phyloP scores from a whole-genome alignment of 768 basidiomycete genomes.

The Amanita thiersii region DNA sequence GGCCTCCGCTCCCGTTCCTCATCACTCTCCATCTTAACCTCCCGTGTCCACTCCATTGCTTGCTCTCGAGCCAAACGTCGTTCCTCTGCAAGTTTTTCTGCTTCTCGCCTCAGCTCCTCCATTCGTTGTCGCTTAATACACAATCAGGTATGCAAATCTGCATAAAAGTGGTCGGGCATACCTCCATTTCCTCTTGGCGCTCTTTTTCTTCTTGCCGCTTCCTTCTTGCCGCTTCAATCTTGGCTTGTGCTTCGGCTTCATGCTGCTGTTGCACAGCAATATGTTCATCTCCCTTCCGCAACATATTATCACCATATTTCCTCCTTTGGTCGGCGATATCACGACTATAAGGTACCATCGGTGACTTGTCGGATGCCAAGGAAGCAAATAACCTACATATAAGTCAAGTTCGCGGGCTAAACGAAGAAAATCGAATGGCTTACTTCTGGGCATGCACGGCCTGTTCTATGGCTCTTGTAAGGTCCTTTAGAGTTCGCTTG shows the following conservation, averaged over 20 bases:
- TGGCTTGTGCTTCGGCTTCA: slow-evolving; percentile 65
- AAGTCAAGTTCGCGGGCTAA: neutral
- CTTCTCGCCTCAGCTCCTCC: slow-evolving; percentile 60
- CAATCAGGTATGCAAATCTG: slow-evolving; percentile 3
- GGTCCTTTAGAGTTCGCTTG: slow-evolving; percentile 76
- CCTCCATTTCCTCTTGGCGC: slow-evolving; percentile 57
- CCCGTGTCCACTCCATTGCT: slow-evolving; percentile 69
- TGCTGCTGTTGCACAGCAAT: slow-evolving; percentile 60
- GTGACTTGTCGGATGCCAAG: slow-evolving; percentile 64
- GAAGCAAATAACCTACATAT: slow-evolving; percentile 68
- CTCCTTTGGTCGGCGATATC: slow-evolving; percentile 87
- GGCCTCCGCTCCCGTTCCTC: slow-evolving; percentile 69
- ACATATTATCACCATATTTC: slow-evolving; percentile 83
- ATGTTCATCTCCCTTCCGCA: slow-evolving; percentile 78
- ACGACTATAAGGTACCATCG: slow-evolving; percentile 69
- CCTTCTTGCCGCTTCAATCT: slow-evolving; percentile 68
- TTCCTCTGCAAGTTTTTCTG: slow-evolving; percentile 74
- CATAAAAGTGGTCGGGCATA: slow-evolving; percentile 21
- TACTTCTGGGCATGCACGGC: slow-evolving; percentile 85
- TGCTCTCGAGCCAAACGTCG: slow-evolving; percentile 71
- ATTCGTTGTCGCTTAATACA: slow-evolving; percentile 43
- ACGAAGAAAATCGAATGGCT: slow-evolving; percentile 14
- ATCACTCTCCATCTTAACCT: slow-evolving; percentile 62
- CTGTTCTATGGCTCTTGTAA: slow-evolving; percentile 70
- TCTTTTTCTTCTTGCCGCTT: slow-evolving; percentile 76